Evolutionary conservation across 2,329 filamentous ascomycete genomes (phyloP).

Genomic region (Fusarium pilosicola): DNA sequence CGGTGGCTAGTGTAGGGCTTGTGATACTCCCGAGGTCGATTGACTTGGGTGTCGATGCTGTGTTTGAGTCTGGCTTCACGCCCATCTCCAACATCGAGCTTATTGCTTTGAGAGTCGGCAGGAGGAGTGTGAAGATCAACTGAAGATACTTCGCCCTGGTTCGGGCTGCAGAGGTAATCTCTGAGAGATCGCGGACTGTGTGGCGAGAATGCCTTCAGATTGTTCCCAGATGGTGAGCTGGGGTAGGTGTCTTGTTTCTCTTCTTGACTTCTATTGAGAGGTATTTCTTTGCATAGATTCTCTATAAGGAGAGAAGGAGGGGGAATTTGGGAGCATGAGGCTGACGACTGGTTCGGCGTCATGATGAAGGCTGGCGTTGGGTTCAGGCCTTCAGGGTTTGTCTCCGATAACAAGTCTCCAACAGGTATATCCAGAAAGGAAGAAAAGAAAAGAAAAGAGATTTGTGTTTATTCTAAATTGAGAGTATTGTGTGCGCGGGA

Average conservation of each 20-base stretch:
- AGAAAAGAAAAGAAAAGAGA: no score
- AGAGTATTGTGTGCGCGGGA: neutral
- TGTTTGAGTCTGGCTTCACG: neutral
- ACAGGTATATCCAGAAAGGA: neutral
- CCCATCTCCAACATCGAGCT: neutral
- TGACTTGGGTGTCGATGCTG: neutral
- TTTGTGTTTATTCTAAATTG: neutral
- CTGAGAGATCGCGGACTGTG: neutral
- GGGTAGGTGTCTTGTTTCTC: neutral
- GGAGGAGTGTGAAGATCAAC: constrained; percentile 29
- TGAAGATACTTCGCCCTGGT: constrained; percentile 9
- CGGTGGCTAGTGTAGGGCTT: neutral
- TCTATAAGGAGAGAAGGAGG: constrained; percentile 33
- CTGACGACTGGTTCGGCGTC: constrained; percentile 9
- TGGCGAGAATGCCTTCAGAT: neutral
- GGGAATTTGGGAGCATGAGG: constrained; percentile 11
- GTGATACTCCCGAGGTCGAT: neutral
- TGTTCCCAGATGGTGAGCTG: neutral
- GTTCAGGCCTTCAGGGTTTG: neutral
- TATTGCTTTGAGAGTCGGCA: neutral
- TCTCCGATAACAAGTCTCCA: neutral
- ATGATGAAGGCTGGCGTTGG: neutral
- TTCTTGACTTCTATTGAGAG: neutral
- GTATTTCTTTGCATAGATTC: neutral
- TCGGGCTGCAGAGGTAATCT: constrained; percentile 1